A percentile compares a stretch with the other conserved stretches of the same genome.
Conservation (phyloP, 805 yeast species). For the Starmerella apis region DNA sequence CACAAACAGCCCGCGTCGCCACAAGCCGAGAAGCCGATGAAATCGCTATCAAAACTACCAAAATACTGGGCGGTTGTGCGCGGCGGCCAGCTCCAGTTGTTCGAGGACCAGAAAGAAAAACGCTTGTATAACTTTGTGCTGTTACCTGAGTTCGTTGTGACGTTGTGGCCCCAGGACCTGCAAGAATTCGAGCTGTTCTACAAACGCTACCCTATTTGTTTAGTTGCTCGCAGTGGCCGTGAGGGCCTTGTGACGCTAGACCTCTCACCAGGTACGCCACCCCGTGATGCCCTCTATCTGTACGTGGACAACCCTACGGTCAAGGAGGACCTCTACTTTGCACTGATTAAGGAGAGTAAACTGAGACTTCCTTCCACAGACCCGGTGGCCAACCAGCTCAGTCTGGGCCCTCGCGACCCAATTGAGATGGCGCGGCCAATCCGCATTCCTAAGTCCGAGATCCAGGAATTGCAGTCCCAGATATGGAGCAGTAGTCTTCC, state of each 20-base stretch:
- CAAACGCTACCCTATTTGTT: conserved; percentile 66
- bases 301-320: conserved; percentile 69
- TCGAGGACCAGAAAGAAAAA: conserved; percentile 51
- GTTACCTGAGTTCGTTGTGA: conserved; percentile 55
- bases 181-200: conserved; percentile 73
- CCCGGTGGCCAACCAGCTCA: conserved; percentile 6
- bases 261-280: conserved; percentile 25
- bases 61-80: conserved; percentile 43
- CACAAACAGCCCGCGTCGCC: background rate
- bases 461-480: conserved; percentile 62
- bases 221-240: conserved; percentile 41
- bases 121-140: conserved; percentile 72
- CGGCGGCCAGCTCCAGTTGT: conserved; percentile 83
- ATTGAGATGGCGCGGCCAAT: conserved; percentile 57
- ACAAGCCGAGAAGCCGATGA: background rate
- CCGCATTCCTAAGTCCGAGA: conserved; percentile 59
- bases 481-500: conserved; percentile 77
- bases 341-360: conserved; percentile 47
- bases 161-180: conserved; percentile 74
- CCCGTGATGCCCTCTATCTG: conserved; percentile 44
- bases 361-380: background rate
- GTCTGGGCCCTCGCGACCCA: conserved; percentile 41
- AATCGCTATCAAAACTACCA: conserved; percentile 20
- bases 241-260: conserved; percentile 27
- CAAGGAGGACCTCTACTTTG: conserved; percentile 91